Evolutionary conservation across 1,139 yeast species (phyloP), one percentile per base, ranked within the genome.

Genomic region (Hyphopichia fennica): DNA sequence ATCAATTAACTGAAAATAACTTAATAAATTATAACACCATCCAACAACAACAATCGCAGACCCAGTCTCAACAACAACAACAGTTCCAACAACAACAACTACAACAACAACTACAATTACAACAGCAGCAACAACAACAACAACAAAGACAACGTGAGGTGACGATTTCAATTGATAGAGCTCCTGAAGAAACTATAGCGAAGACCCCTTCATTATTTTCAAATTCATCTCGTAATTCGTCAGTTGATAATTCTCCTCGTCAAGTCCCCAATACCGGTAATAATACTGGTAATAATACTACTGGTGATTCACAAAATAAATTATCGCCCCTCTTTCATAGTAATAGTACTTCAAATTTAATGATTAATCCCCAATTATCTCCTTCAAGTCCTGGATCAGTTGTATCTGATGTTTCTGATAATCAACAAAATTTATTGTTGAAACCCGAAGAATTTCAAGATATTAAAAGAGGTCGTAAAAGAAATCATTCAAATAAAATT

Each of bases 131-230:
- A 35, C 46, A 50, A 42, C 34, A 16, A 11, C 13, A 16, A 10
- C 19, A 31, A 6, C 28, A n/a, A 10, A 19, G 13, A 6, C 29
- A 7, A 9, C 44, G 53, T 39, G 60, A 46, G 43, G 62, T 61
- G 18, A 56, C 56, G 36, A 68, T 65, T 25, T 57, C 66, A 34
- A 63, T 64, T 38, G 67, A 60, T 38, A 68, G 51, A 45, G 73
- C 65, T 0, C 71, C 72, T 3, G 72, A 65, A 28, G 55, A 53
- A 4, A 51, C 62, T 6, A 70, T 71, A 2, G 64, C 71, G 2
- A 60, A 58, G 42, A 72, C 78, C 1, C 79, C 78, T 1, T 72
- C 77, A 7, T 56, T 73, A 18, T 73, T 73, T 50, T 67, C 75
- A 46, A 71, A 70, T 49, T 67, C 74, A 2, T 52, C 57, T 1